phyloP scores from a whole-genome alignment of 768 basidiomycete species.

The Kwoniella heveanensis region DNA sequence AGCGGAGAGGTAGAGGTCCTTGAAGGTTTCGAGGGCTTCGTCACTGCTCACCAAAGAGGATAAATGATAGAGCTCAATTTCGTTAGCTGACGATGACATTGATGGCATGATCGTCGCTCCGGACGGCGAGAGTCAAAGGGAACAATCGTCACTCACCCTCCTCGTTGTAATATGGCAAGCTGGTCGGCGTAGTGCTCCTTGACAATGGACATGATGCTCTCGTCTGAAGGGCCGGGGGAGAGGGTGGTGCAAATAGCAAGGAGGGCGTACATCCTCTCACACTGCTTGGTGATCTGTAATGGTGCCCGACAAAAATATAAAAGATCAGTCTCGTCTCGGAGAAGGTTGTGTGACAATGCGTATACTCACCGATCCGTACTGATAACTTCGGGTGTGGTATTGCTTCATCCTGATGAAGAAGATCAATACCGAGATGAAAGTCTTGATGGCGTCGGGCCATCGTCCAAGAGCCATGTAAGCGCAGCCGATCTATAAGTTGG shows the following conservation, averaged over 20 bases:
- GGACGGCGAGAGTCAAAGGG: background rate
- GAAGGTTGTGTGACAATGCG: background rate
- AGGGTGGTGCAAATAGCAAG: constrained; percentile 91
- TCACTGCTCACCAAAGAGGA: too few species aligned
- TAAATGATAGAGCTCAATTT: too few species aligned
- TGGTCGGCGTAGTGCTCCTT: constrained; percentile 95
- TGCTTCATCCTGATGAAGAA: constrained; percentile 95
- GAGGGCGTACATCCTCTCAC: constrained; percentile 95
- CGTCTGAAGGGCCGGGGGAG: constrained; percentile 88
- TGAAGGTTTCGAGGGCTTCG: constrained; percentile 76
- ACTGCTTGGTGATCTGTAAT: constrained; percentile 89
- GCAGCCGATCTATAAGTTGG: constrained; percentile 85
- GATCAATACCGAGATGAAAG: constrained; percentile 88
- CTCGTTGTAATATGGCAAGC: constrained; percentile 75
- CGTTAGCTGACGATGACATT: too few species aligned
- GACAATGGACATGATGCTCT: constrained; percentile 88
- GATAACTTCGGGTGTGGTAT: constrained; percentile 93
- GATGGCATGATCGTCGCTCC: too few species aligned
- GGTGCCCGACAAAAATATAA: background rate
- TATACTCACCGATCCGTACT: constrained; percentile 79
- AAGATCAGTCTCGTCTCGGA: background rate
- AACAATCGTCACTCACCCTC: constrained; percentile 62
- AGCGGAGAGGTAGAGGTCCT: constrained; percentile 90
- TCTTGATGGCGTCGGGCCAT: constrained; percentile 92
- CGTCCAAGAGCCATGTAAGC: constrained; percentile 94